Base-by-base conservation (phyloP, 2,329 filamentous ascomycete species). In the Phyllosticta paracitricarpa region DNA sequence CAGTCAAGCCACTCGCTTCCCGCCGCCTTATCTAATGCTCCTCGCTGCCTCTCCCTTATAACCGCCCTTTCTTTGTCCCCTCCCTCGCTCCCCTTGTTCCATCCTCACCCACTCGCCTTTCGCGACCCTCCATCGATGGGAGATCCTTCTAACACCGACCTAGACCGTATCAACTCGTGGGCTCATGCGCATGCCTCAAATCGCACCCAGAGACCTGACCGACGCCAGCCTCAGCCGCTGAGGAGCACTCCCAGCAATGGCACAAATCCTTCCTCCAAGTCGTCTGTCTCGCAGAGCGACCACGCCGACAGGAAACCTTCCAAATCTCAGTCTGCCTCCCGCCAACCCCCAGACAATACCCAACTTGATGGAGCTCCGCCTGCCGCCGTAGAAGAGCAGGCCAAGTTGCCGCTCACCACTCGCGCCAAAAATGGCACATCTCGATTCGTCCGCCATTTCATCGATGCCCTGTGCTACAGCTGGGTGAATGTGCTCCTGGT, bases 401-500 rank as follows among this genome's bases (percentile, higher is more conserved):
- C 67, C 26, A 78, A 79, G 71, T 73, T 73, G 62, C 74, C 76
- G 65, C 72, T 84, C 63, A 63, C 76, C 48, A 71, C 74, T 61
- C 80, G 84, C 67, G 76, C 83, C 66, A 78, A 74, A 64, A 73
- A 80, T 66, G 77, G 79, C 63, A 76, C 76, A 24, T 75, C 77
- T 65, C 75, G 77, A 69, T 83, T 86, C 71, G 75, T 80, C 65
- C 81, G 79, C 40, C 78, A 81, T 66, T 75, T 76, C 60, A 79
- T 81, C 77, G 71, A 84, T 85, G 78, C 78, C 68, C 68, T 92
- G 64, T 81, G 85, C 53, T 84, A 89, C 71, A 91, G 86, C 77
- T 91, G 87, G 83, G 78, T 93, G 77, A 93, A 94, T 71, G 68
- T 90, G 60, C 78, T 93, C 66, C 78, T 93, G 64, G 75, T 92